Evolutionary conservation across 352 stramenopile species (phyloP).

Genomic region (Phytophthora hybrid): DNA sequence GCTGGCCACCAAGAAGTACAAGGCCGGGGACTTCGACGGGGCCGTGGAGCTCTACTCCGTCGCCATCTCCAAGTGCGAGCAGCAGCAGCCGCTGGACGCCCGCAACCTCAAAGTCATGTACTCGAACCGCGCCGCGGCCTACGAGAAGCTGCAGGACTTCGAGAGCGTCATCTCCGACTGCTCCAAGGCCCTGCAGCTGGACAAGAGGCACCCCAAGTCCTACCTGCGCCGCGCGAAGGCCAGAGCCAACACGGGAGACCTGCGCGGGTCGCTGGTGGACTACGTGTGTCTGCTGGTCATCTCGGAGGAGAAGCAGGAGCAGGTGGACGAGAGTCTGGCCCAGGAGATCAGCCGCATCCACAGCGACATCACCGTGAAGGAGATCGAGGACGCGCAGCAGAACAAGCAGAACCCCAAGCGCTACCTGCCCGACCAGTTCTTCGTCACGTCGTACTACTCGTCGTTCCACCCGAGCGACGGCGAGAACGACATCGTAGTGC

Average conservation of each 20-base stretch:
- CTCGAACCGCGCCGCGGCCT: slow-evolving; percentile 81
- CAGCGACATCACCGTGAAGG: slow-evolving; percentile 71
- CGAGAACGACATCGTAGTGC: slow-evolving; percentile 68
- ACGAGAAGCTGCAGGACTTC: slow-evolving; percentile 75
- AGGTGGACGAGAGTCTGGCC: slow-evolving; percentile 74
- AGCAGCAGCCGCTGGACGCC: slow-evolving; percentile 61
- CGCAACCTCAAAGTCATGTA: slow-evolving; percentile 90
- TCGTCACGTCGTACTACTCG: slow-evolving; percentile 89
- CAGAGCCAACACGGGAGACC: slow-evolving; percentile 53
- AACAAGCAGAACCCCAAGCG: slow-evolving; percentile 68
- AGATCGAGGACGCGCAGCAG: slow-evolving; percentile 67
- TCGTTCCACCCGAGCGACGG: slow-evolving; percentile 85
- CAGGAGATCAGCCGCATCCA: slow-evolving; percentile 83
- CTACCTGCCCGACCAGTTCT: slow-evolving; percentile 82
- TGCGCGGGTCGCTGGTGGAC: slow-evolving; percentile 77
- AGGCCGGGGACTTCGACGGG: slow-evolving; percentile 69
- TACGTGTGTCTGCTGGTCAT: slow-evolving; percentile 84
- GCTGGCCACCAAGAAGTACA: slow-evolving; percentile 82
- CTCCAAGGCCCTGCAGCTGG: slow-evolving; percentile 59
- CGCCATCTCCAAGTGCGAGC: slow-evolving; percentile 70
- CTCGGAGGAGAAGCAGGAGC: slow-evolving; percentile 79
- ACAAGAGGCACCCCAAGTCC: slow-evolving; percentile 82
- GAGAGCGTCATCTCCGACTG: slow-evolving; percentile 72
- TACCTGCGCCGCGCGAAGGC: slow-evolving; percentile 83
- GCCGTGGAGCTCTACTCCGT: slow-evolving; percentile 76